Percentiles rank a stretch among this genome's conserved stretches.
phyloP scores from a whole-genome alignment of 2,329 filamentous ascomycete species.

The Mollisia scopiformis region DNA sequence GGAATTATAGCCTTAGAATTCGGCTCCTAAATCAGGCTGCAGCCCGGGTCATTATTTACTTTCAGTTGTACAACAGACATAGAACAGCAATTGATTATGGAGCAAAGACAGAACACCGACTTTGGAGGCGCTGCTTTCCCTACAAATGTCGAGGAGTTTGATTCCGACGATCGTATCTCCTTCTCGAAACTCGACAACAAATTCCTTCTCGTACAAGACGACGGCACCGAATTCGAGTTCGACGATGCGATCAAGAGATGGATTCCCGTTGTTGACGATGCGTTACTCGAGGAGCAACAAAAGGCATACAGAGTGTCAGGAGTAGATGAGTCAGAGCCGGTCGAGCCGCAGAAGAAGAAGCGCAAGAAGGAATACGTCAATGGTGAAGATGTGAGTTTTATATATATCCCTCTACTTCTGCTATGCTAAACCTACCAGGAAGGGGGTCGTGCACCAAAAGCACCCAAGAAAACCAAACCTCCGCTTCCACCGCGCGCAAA shows the following conservation, averaged over 20 bases:
- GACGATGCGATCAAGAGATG: slow-evolving; percentile 72
- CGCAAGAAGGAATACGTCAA: slow-evolving; percentile 54
- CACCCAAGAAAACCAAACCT: slow-evolving; percentile 38
- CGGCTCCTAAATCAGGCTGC: no score
- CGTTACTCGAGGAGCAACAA: slow-evolving; percentile 61
- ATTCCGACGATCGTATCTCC: slow-evolving; percentile 79
- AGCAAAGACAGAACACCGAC: slow-evolving; percentile 21
- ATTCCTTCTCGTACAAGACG: slow-evolving; percentile 81
- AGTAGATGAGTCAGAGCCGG: slow-evolving; percentile 58
- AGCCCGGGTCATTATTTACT: no score
- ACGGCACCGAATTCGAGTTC: slow-evolving; percentile 85
- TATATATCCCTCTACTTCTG: neutral
- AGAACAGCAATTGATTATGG: slow-evolving; percentile 20
- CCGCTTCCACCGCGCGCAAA: slow-evolving; percentile 60
- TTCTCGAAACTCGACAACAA: slow-evolving; percentile 83
- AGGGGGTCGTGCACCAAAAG: slow-evolving; percentile 35
- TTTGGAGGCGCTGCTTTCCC: slow-evolving; percentile 29
- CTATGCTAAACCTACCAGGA: slow-evolving; percentile 31
- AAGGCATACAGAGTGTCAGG: slow-evolving; percentile 62
- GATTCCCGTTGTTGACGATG: slow-evolving; percentile 70
- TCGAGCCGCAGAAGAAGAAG: slow-evolving; percentile 49
- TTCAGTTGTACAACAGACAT: no score
- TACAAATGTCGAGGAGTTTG: slow-evolving; percentile 53
- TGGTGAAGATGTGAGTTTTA: slow-evolving; percentile 50
- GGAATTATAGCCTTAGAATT: no score